Percentiles rank a stretch among this genome's conserved stretches.
Evolutionary conservation across 208 protist species (phyloP).

Genomic region (Leishmania braziliensis): DNA sequence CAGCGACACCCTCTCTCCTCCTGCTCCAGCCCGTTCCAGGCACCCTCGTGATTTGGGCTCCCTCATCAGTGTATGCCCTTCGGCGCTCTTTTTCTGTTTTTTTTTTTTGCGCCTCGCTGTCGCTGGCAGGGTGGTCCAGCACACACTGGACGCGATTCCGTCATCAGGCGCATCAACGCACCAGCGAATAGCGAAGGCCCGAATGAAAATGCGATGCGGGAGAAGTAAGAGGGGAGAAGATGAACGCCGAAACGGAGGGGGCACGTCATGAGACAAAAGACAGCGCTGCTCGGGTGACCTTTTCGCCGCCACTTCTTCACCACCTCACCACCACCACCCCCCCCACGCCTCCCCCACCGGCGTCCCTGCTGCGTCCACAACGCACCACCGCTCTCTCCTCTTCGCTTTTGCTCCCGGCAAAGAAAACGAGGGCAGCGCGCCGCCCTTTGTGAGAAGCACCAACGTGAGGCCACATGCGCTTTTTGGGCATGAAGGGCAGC

Average conservation of each 20-base stretch:
- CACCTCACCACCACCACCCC: background rate
- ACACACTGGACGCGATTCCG: background rate
- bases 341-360: background rate
- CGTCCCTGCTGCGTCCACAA: background rate
- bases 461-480: background rate
- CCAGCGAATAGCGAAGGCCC: background rate
- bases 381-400: background rate
- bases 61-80: background rate
- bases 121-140: background rate
- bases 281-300: background rate
- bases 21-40: background rate
- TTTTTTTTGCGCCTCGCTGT: too few species aligned
- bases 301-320: background rate
- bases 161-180: background rate
- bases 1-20: background rate
- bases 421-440: too few species aligned
- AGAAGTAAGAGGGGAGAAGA: background rate
- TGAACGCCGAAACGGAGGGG: background rate
- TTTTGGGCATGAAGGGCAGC: background rate
- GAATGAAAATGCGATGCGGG: too few species aligned
- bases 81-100: background rate
- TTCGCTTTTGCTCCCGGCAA: background rate
- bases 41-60: background rate
- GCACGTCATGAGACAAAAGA: background rate
- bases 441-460: background rate